Percentiles rank a stretch among this genome's conserved stretches.
Evolutionary conservation across 2,329 filamentous ascomycete species (phyloP).

Genomic region (Fusarium sp.): DNA sequence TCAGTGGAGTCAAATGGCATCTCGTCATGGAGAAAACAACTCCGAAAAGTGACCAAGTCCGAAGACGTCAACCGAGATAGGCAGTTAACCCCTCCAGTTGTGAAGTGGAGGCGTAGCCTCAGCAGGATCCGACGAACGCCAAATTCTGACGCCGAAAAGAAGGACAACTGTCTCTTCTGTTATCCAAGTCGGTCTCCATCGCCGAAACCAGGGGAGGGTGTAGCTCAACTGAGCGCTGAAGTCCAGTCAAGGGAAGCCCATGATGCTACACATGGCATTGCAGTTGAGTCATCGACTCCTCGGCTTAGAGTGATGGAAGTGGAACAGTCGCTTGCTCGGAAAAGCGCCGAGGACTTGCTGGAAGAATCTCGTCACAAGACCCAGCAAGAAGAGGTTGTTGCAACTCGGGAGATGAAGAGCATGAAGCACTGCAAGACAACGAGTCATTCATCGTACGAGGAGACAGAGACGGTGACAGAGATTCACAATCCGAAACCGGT

Average conservation of each 20-base stretch:
- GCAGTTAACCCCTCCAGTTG: constrained; percentile 22
- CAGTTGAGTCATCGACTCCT: constrained; percentile 22
- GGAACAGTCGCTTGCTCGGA: constrained; percentile 42
- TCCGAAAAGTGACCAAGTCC: constrained; percentile 38
- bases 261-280: constrained; percentile 5
- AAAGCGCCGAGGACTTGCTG: constrained; percentile 32
- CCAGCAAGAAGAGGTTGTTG: constrained; percentile 5
- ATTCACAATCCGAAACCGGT: constrained; percentile 48
- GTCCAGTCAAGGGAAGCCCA: not conserved
- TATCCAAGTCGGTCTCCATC: constrained; percentile 33
- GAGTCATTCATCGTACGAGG: constrained; percentile 12
- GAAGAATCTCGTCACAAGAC: constrained; percentile 6
- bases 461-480: constrained; percentile 29
- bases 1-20: constrained; percentile 18
- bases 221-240: constrained; percentile 3
- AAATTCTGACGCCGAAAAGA: constrained; percentile 21
- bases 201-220: constrained; percentile 3
- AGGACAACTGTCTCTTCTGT: constrained; percentile 37
- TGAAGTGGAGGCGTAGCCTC: constrained; percentile 39
- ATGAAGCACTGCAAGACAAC: constrained; percentile 3
- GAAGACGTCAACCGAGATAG: constrained; percentile 24
- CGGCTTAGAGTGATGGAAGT: constrained; percentile 42
- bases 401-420: constrained; percentile 4
- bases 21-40: constrained; percentile 38
- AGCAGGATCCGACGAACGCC: constrained; percentile 30